phyloP scores from a whole-genome alignment of 495 filamentous ascomycete genomes.

The Penicillium coffeae region DNA sequence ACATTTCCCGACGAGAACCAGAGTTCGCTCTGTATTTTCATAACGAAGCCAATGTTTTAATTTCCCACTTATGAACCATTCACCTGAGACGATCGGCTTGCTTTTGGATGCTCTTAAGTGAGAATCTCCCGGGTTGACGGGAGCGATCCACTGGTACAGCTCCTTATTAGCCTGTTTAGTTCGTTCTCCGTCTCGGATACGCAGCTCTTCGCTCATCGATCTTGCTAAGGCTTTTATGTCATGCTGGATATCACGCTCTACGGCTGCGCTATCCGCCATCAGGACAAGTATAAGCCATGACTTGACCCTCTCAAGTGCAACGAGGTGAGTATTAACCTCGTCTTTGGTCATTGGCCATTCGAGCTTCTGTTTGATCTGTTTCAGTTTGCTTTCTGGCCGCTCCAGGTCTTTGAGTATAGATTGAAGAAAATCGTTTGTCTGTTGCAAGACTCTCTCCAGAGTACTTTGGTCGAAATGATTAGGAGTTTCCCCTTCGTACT shows the following conservation, averaged over 20 bases:
- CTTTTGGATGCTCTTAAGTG: slow-evolving; percentile 15
- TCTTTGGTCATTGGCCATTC: slow-evolving; percentile 21
- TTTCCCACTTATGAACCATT: slow-evolving; percentile 17
- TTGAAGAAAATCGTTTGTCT: slow-evolving; percentile 16
- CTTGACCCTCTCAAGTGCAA: slow-evolving; percentile 19
- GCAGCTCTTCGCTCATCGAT: slow-evolving; percentile 15
- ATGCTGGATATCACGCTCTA: slow-evolving; percentile 11
- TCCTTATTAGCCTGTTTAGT: slow-evolving; percentile 5
- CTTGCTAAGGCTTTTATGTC: slow-evolving; percentile 14
- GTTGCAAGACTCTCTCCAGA: slow-evolving; percentile 10
- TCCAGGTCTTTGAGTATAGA: slow-evolving; percentile 13
- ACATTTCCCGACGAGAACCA: slow-evolving; percentile 23
- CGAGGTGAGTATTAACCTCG: slow-evolving; percentile 13
- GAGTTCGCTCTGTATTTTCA: not conserved
- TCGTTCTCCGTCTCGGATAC: slow-evolving; percentile 14
- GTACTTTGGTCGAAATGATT: slow-evolving; percentile 7
- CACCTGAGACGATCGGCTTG: slow-evolving; percentile 3
- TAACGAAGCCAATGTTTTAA: slow-evolving; percentile 10
- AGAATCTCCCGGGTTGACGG: slow-evolving; percentile 14
- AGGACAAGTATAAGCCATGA: slow-evolving; percentile 25
- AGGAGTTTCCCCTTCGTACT: not conserved
- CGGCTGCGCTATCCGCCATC: slow-evolving; percentile 11
- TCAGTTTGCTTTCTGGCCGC: slow-evolving; percentile 10
- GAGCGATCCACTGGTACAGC: slow-evolving; percentile 20
- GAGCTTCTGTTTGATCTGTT: slow-evolving; percentile 16